Evolutionary conservation across 495 filamentous ascomycete species (phyloP), one percentile per base, ranked within the genome.

Genomic region (Annulohypoxylon moriforme): DNA sequence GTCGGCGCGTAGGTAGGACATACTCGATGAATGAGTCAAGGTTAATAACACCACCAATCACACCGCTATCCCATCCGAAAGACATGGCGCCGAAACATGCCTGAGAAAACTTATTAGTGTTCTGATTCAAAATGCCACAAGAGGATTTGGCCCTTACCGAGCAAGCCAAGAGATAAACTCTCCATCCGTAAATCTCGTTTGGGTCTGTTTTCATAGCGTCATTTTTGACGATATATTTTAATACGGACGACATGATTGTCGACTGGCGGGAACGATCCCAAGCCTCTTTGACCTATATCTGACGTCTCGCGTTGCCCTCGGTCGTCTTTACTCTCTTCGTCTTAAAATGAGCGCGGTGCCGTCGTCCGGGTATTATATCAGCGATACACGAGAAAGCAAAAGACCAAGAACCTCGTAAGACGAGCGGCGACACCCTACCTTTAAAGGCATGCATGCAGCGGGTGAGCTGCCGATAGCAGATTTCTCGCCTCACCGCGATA

Each of bases 41-140:
- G 47, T 82, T 85, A 66, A 91, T 82, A 60, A 91, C 87, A 69
- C 89, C 89, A 14, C 89, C 89, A 67, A 91, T 92, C 40, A 89
- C 87, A 60, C 88, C 88, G 67, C 87, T 89, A 68, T 83, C 84
- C 85, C 89, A 88, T 20, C 89, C 89, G 58, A 91, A 91, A 24
- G 89, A 84, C 87, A 91, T 92, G 66, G 91, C 92, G 44, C 91
- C 92, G 67, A 92, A 94, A 80, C 91, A 92, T 4, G 89, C 88
- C 86, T 88, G 36, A 69, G 60, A 68, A 52, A 44, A 31, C 25
- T 14, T 59, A 49, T 73, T 64, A 69, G 53, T 25, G 9, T 25
- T 46, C 18, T 16, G 29, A 29, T n/a, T 13, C 24, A 2, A 11
- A 8, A 16, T 31, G 9, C 38, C 11, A 52, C 38, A 10, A 13